Conservation (phyloP, 2,329 filamentous ascomycete genomes). For the Talaromyces marneffei region DNA sequence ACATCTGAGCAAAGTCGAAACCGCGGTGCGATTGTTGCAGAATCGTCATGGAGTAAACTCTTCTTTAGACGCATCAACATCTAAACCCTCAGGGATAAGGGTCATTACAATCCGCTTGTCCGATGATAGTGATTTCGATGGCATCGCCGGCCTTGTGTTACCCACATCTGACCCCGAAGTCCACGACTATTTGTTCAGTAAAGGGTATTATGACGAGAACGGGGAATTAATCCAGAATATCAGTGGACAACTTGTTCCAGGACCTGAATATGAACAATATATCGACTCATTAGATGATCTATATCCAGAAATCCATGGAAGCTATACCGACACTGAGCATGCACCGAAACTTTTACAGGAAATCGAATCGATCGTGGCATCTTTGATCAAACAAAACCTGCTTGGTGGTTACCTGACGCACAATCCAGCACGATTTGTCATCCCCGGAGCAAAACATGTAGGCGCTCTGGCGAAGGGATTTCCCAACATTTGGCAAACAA, state of each 20-base stretch:
- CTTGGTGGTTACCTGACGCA: conserved; percentile 81
- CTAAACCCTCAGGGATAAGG: conserved; percentile 7
- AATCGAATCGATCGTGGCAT: conserved; percentile 71
- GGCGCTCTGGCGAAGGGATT: conserved; percentile 51
- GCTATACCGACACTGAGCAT: conserved; percentile 19
- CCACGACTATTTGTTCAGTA: conserved; percentile 32
- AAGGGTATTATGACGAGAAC: conserved; percentile 29
- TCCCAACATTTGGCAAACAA: conserved; percentile 65
- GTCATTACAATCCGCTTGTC: conserved; percentile 26
- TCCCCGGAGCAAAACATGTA: conserved; percentile 58
- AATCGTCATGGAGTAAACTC: conserved; percentile 20
- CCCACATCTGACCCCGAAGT: conserved; percentile 21
- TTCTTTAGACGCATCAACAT: conserved; percentile 1
- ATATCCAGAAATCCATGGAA: conserved; percentile 51
- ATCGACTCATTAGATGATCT: conserved; percentile 40
- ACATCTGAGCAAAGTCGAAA: conserved; percentile 62
- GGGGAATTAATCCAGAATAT: conserved; percentile 26
- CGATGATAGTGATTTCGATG: conserved; percentile 30
- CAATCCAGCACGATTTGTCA: conserved; percentile 68
- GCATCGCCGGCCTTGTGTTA: conserved; percentile 16
- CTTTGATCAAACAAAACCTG: conserved; percentile 72
- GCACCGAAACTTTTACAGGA: conserved; percentile 50
- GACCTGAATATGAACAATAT: conserved; percentile 26
- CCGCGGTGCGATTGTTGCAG: conserved; percentile 61
- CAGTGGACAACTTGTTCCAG: conserved; percentile 23